Base-by-base conservation (phyloP, 768 basidiomycete species). In the Mycena albidolilacea region DNA sequence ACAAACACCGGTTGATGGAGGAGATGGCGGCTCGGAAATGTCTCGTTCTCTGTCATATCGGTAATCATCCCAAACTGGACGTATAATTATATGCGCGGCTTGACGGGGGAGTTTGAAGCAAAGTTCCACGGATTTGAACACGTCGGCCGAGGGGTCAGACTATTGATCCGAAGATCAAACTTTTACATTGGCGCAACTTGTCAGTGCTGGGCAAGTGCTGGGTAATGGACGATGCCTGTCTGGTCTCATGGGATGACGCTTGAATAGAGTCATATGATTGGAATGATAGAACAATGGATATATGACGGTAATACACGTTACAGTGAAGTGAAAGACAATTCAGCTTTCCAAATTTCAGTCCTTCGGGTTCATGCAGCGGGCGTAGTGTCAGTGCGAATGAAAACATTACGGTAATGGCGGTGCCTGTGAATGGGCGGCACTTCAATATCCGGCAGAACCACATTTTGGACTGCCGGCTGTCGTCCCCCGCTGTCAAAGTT, bases 391-490 rank as follows among this genome's bases (percentile, higher is more conserved):
- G 67, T 46, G 5, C 58, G 59, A 57, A 68, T 30, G 37, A 68
- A 60, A 48, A 68, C 67, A 30, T 61, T 68, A 5, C 67, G 67
- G 19, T 68, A 68, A 37, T 60, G 52, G 44, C 46, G 67, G 15
- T 61, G 67, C 37, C 67, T 60, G 21, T 68, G 67, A 23, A 68
- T 61, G 3, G 67, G 67, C 1, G 67, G 67, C 4, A 68, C 67
- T 41, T 68, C 67, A n/a, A 60, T 0, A 30, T 50, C 58, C 4
- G 67, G 67, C 7, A 68, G 21, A 1, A 61, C 48, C 15, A 68
- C 67, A 58, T 61, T 50, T 60, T 61, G 44, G 7, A 50, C 38
- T 11, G n/a, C 46, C 35, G 67, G 59, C 21, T 50, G 57, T 6
- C 37, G 11, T n/a, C 59, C n/a, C 4, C 67, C 59, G 17, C 67